A percentile compares a stretch with the other conserved stretches of the same genome.
These are phyloP conservation scores for Syzygium grande DNA, from an alignment of 345 rosid genomes.

Conservation along the genomic window DNA sequence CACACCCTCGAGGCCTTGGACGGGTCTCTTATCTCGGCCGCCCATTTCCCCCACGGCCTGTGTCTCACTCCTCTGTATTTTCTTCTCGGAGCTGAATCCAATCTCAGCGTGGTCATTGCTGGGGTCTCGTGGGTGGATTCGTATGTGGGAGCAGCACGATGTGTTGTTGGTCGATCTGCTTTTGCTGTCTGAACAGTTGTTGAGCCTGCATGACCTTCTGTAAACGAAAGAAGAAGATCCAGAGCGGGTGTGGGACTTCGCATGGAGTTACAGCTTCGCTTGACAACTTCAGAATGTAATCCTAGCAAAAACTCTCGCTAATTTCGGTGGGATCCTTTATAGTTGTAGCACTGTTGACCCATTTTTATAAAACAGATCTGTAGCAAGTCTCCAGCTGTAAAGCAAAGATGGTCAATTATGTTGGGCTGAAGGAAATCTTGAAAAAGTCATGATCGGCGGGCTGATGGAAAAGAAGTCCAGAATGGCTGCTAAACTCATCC, in stretches of 20 bases:
- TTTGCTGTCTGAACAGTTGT: background rate
- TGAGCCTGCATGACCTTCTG: background rate
- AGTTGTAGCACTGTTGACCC: background rate
- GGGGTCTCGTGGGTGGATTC: conserved; percentile 20
- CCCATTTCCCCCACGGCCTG: conserved; percentile 98
- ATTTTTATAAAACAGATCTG: background rate
- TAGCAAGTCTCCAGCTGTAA: background rate
- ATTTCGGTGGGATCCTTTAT: background rate
- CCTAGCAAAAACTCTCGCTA: background rate
- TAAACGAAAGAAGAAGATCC: background rate
- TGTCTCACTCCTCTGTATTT: conserved; percentile 88
- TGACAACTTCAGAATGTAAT: background rate
- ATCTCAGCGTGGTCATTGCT: background rate
- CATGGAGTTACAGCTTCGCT: background rate
- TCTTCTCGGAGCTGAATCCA: conserved; percentile 29
- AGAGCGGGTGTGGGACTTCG: background rate
- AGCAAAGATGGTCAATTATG: background rate
- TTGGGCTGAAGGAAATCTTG: background rate
- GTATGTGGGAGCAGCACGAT: conserved; percentile 8
- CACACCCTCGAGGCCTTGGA: conserved; percentile 83
- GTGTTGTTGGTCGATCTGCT: background rate
- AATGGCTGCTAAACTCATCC: background rate
- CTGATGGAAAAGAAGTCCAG: background rate
- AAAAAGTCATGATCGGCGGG: background rate
- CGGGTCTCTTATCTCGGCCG: conserved; percentile 92